A percentile compares a stretch with the other conserved stretches of the same genome.
These are phyloP conservation scores for Heterobasidion annosum DNA, from an alignment of 1,284 basidiomycete species.

Conservation along the genomic window DNA sequence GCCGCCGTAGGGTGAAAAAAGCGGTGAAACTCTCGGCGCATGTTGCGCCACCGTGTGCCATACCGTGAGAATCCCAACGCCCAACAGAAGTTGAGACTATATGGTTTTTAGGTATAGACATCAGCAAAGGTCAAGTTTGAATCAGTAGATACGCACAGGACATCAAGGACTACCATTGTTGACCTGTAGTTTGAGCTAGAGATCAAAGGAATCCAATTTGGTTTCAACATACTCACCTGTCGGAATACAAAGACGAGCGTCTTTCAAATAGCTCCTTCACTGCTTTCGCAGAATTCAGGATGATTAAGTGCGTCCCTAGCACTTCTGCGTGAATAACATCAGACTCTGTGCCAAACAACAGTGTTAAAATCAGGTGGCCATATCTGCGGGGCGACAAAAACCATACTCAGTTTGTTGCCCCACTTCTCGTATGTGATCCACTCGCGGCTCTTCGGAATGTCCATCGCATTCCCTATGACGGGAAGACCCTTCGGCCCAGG, in stretches of 20 bases:
- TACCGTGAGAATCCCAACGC: too few relatives aligned
- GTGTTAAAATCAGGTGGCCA: neutral
- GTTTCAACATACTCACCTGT: constrained; percentile 7
- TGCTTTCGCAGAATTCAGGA: constrained; percentile 9
- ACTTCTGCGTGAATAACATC: constrained; percentile 8
- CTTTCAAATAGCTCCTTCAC: constrained; percentile 11
- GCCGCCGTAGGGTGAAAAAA: constrained; percentile 9
- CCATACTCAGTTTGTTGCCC: constrained; percentile 10
- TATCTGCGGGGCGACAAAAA: neutral
- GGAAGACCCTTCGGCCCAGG: constrained; percentile 12
- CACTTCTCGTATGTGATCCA: constrained; percentile 9
- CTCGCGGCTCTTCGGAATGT: constrained; percentile 9
- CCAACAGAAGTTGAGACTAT: too few relatives aligned
- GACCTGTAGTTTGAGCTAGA: neutral
- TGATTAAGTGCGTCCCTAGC: constrained; percentile 6
- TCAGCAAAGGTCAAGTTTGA: too few relatives aligned
- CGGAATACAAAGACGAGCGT: constrained; percentile 9
- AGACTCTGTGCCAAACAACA: neutral
- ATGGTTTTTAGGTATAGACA: too few relatives aligned
- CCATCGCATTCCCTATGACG: constrained; percentile 13
- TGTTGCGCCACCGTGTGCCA: too few relatives aligned
- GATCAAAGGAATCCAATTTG: too few relatives aligned
- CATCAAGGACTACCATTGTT: neutral
- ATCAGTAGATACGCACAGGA: neutral
- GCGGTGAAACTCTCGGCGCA: too few relatives aligned